Percentiles rank a stretch among this genome's conserved stretches.
Evolutionary conservation across 2,329 filamentous ascomycete species (phyloP).

Genomic region (Curvularia lunata): DNA sequence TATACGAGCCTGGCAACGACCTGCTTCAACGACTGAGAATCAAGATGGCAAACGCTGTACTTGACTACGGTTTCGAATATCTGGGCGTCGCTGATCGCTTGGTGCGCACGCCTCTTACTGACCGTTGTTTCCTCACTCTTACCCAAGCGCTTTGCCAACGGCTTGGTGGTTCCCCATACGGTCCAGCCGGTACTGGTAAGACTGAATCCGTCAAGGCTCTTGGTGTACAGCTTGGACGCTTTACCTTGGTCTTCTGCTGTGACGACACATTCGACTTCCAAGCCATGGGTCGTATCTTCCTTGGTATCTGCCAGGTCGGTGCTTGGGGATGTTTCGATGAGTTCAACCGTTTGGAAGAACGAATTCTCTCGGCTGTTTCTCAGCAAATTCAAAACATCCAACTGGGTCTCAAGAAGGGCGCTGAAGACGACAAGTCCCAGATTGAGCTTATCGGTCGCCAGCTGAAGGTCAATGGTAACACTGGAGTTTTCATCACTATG

Average conservation of each 20-base stretch:
- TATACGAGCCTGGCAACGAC: conserved; percentile 83
- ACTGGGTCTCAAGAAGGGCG: conserved; percentile 85
- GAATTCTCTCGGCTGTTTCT: conserved; percentile 95
- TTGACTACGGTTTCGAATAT: conserved; percentile 98
- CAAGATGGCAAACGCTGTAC: conserved; percentile 94
- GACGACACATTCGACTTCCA: conserved; percentile 99
- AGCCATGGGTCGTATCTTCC: conserved; percentile 98
- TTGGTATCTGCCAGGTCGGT: conserved; percentile 98
- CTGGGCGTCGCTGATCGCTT: conserved; percentile 94
- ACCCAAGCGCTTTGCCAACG: conserved; percentile 95
- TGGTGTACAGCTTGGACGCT: conserved; percentile 93
- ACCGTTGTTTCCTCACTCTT: conserved; percentile 96
- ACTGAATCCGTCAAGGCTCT: conserved; percentile 99
- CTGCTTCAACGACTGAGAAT: conserved; percentile 82
- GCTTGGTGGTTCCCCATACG: conserved; percentile 95
- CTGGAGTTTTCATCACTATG: conserved; percentile 99
- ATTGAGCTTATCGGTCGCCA: conserved; percentile 95
- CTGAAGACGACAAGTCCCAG: conserved; percentile 80
- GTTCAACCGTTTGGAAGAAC: conserved; percentile 98
- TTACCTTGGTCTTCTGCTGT: conserved; percentile 98
- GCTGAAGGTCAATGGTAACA: conserved; percentile 86
- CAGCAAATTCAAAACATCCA: conserved; percentile 99
- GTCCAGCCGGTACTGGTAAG: conserved; percentile 96
- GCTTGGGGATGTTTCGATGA: conserved; percentile 99
- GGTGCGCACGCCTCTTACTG: conserved; percentile 93